Base-by-base conservation (phyloP, 1,284 basidiomycete genomes). In the Cystobasidium sp. region DNA sequence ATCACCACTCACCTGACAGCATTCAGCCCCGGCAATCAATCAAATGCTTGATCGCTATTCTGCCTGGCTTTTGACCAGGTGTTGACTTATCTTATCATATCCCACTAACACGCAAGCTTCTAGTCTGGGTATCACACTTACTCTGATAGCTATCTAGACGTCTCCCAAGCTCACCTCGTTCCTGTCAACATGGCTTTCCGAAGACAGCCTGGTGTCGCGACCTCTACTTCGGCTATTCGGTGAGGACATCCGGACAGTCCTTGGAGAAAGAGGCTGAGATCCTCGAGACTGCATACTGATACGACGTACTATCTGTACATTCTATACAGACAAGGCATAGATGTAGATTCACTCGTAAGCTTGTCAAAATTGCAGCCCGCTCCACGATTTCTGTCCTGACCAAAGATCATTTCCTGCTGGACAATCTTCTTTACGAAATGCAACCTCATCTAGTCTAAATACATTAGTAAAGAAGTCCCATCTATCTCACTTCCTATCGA, bases 401-500 rank as follows among this genome's bases (percentile, higher is more conserved):
- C 58, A 10, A n/a, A 14, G 18, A 41, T 16, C 18, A 16, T 44
- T 16, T 14, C 24, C 5, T 61, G 14, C 39, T 31, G 24, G 53
- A 16, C 53, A 56, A 56, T 14, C 22, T 37, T 37, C 53, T 37
- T 31, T 31, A 31, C 31, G 31, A 31, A 31, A 31, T 31, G 31
- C 31, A 31, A 31, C 31, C 31, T 31, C 31, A 31, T 31, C n/a
- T 43, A 70, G 69, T 69, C 59, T 39, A 82, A 82, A 14, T 97
- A 93, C 81, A 86, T 97, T 73, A 79, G 83, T 67, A 81, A 84
- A 74, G 82, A 88, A 78, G 88, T 91, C 1, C 81, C 85, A 7
- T 84, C 83, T 0, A 87, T 95, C 75, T 83, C 83, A 43, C 83
- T 88, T 0, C 92, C 93, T 0, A 87, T 96, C 8, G 84, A 85